A percentile compares a stretch with the other conserved stretches of the same genome.
These are phyloP conservation scores for Barnettozyma pratensis DNA, from an alignment of 805 yeast genomes.

Conservation along the genomic window DNA sequence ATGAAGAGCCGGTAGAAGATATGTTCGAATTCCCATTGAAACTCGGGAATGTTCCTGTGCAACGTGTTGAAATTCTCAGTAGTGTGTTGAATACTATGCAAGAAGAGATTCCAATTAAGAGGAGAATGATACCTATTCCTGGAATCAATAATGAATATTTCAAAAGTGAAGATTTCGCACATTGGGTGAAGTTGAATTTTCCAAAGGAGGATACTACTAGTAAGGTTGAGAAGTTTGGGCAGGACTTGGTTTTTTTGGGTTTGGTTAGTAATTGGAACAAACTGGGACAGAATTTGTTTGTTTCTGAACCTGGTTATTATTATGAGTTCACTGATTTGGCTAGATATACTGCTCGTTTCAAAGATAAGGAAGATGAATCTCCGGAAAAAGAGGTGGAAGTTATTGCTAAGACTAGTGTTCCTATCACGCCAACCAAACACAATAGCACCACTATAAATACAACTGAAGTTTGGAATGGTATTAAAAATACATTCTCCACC, in stretches of 20 bases:
- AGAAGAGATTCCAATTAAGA: conserved; percentile 17
- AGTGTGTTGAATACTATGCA: conserved; percentile 10
- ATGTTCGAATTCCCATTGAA: conserved; percentile 20
- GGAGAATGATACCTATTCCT: conserved; percentile 26
- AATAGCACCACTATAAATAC: neutral
- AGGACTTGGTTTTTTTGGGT: conserved; percentile 21
- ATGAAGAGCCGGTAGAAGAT: conserved; percentile 13
- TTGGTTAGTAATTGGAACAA: conserved; percentile 26
- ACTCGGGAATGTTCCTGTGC: conserved; percentile 16
- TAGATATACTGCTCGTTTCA: conserved; percentile 17
- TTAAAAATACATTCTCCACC: conserved; percentile 12
- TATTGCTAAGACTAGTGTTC: neutral
- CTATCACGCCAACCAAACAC: neutral
- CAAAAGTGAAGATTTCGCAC: conserved; percentile 22
- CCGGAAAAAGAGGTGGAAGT: too few species aligned
- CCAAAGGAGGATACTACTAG: conserved; percentile 24
- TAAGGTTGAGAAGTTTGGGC: conserved; percentile 31
- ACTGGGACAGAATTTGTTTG: conserved; percentile 10
- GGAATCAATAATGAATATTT: conserved; percentile 28
- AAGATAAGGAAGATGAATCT: neutral
- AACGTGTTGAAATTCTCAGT: conserved; percentile 12
- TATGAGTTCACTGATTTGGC: conserved; percentile 26
- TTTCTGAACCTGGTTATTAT: conserved; percentile 21
- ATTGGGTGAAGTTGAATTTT: conserved; percentile 20
- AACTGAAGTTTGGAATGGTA: conserved; percentile 15